Conservation (phyloP, 495 filamentous ascomycete genomes). For the Wilcoxina mikolae region DNA sequence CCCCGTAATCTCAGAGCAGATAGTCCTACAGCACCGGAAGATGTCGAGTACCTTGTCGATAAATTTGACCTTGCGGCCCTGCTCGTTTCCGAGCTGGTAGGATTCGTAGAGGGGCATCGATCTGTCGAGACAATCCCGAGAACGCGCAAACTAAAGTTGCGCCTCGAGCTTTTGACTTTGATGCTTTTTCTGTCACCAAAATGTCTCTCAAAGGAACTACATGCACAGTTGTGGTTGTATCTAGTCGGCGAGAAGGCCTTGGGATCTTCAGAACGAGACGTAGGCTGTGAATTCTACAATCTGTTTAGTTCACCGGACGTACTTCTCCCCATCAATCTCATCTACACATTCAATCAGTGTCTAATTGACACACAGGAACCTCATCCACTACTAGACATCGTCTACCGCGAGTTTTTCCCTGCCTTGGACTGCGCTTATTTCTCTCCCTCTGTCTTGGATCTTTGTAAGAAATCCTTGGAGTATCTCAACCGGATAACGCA, state of each 20-base stretch:
- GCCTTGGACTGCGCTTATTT: slow-evolving; percentile 21
- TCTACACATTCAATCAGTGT: not conserved
- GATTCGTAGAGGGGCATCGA: slow-evolving; percentile 32
- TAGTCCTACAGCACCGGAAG: slow-evolving; percentile 28
- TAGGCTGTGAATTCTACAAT: slow-evolving; percentile 27
- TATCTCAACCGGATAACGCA: slow-evolving; percentile 18
- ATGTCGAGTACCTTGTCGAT: slow-evolving; percentile 39
- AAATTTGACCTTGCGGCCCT: slow-evolving; percentile 40
- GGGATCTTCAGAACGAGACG: slow-evolving; percentile 20
- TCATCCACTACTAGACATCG: slow-evolving; percentile 21
- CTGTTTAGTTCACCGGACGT: not conserved
- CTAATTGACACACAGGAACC: slow-evolving; percentile 16
- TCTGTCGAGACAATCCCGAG: slow-evolving; percentile 14
- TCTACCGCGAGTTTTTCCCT: slow-evolving; percentile 24
- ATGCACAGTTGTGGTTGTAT: slow-evolving; percentile 25
- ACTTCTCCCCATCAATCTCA: not conserved
- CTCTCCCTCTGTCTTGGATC: slow-evolving; percentile 19
- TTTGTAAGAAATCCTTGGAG: slow-evolving; percentile 26
- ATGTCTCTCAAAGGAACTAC: slow-evolving; percentile 15
- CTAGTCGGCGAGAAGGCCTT: slow-evolving; percentile 23
- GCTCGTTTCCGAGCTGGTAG: slow-evolving; percentile 38
- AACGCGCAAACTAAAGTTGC: slow-evolving; percentile 19
- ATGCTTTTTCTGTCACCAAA: slow-evolving; percentile 20
- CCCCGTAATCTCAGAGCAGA: slow-evolving; percentile 27
- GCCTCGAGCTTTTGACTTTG: slow-evolving; percentile 31